A percentile compares a stretch with the other conserved stretches of the same genome.
Evolutionary conservation across 1,284 basidiomycete species (phyloP).

Genomic region (Bjerkandera adusta): DNA sequence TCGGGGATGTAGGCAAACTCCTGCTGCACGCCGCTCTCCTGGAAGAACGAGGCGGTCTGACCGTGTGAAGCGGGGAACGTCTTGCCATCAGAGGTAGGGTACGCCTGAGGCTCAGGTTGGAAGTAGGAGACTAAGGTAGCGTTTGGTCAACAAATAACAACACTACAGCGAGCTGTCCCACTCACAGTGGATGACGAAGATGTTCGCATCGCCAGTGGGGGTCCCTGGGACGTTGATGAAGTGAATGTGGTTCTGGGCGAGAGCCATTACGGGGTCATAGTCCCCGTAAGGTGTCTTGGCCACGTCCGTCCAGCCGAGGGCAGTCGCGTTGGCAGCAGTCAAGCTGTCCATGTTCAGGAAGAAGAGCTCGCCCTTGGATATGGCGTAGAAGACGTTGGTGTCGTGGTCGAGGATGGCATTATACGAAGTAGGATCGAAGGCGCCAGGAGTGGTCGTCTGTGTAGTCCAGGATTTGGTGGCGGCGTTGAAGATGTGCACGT

Average conservation of each 20-base stretch:
- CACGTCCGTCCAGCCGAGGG: slow-evolving; percentile 63
- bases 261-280: slow-evolving; percentile 72
- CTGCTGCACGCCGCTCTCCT: slow-evolving; percentile 62
- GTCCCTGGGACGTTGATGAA: slow-evolving; percentile 74
- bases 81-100: slow-evolving; percentile 44
- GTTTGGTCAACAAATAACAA: neutral
- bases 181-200: slow-evolving; percentile 89
- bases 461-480: slow-evolving; percentile 62
- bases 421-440: slow-evolving; percentile 55
- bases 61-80: slow-evolving; percentile 77
- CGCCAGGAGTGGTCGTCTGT: slow-evolving; percentile 48
- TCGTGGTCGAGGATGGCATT: slow-evolving; percentile 83
- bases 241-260: slow-evolving; percentile 78
- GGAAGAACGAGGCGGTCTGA: slow-evolving; percentile 77
- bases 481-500: slow-evolving; percentile 70
- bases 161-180: neutral
- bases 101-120: slow-evolving; percentile 75
- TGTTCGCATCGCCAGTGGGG: slow-evolving; percentile 63
- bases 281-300: slow-evolving; percentile 52
- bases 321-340: slow-evolving; percentile 52
- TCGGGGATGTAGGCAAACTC: slow-evolving; percentile 85
- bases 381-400: slow-evolving; percentile 79
- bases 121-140: slow-evolving; percentile 67
- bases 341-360: slow-evolving; percentile 66
- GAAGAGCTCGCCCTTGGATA: slow-evolving; percentile 59